A percentile compares a stretch with the other conserved stretches of the same genome.
Conservation (phyloP, 2,329 filamentous ascomycete species). For the Shiraia bambusicola region DNA sequence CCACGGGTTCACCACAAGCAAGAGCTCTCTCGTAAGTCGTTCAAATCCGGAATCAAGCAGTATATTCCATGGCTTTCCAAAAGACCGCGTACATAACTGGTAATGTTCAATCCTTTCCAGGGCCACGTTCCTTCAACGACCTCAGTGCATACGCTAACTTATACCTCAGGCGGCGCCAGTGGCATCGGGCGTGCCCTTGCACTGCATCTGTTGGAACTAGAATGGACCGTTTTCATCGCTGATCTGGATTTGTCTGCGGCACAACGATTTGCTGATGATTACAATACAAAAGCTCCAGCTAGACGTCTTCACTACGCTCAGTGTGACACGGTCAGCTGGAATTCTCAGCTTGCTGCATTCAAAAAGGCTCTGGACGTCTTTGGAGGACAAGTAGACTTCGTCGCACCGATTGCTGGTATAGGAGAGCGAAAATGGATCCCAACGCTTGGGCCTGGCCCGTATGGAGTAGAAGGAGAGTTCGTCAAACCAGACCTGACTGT, state of each 20-base stretch:
- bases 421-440: conserved; percentile 44
- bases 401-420: conserved; percentile 47
- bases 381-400: conserved; percentile 44
- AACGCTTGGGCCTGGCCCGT: conserved; percentile 1
- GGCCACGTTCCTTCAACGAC: too few species aligned
- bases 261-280: conserved; percentile 21
- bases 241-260: conserved; percentile 36
- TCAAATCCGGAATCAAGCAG: too few species aligned
- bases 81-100: conserved; percentile 19
- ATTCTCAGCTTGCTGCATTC: conserved; percentile 43
- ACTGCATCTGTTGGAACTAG: conserved; percentile 29
- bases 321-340: conserved; percentile 41
- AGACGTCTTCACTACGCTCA: conserved; percentile 23
- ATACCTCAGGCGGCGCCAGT: conserved; percentile 22
- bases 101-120: background rate
- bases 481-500: conserved; percentile 43
- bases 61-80: too few species aligned
- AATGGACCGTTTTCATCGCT: conserved; percentile 54
- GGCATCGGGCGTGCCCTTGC: conserved; percentile 41
- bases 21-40: too few species aligned
- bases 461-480: conserved; percentile 29
- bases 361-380: conserved; percentile 35
- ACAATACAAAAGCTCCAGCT: conserved; percentile 11
- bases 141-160: too few species aligned
- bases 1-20: too few species aligned